phyloP scores from a whole-genome alignment of 768 basidiomycete species.

The Ramaria sp. region DNA sequence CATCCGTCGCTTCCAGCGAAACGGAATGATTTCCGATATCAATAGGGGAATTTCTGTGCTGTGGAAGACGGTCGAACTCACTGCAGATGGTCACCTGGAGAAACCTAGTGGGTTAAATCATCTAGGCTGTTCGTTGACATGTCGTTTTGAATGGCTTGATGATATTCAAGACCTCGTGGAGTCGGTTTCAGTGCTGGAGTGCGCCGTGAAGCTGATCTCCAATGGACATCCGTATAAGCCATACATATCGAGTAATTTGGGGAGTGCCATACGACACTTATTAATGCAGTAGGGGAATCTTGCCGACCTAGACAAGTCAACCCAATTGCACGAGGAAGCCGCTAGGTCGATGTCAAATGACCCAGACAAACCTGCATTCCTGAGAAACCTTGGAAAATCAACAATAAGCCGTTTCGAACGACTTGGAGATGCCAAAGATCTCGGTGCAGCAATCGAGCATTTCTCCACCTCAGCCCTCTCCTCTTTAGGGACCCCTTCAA shows the following conservation, averaged over 20 bases:
- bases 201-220: neutral
- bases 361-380: neutral
- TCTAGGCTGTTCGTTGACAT: neutral
- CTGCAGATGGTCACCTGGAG: neutral
- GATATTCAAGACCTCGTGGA: neutral
- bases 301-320: neutral
- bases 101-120: neutral
- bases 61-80: neutral
- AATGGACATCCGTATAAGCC: neutral
- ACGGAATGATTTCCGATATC: neutral
- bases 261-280: neutral
- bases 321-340: neutral
- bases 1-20: neutral
- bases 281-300: neutral
- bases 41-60: neutral
- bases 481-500: neutral
- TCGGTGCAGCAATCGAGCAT: neutral
- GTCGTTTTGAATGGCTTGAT: neutral
- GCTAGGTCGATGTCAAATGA: neutral
- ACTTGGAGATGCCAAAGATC: neutral
- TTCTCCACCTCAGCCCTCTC: neutral
- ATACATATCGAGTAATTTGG: neutral
- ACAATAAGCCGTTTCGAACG: neutral
- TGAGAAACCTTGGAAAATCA: neutral
- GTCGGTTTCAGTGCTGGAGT: neutral